Conservation (phyloP, 805 yeast species). For the Starmerella geochares region DNA sequence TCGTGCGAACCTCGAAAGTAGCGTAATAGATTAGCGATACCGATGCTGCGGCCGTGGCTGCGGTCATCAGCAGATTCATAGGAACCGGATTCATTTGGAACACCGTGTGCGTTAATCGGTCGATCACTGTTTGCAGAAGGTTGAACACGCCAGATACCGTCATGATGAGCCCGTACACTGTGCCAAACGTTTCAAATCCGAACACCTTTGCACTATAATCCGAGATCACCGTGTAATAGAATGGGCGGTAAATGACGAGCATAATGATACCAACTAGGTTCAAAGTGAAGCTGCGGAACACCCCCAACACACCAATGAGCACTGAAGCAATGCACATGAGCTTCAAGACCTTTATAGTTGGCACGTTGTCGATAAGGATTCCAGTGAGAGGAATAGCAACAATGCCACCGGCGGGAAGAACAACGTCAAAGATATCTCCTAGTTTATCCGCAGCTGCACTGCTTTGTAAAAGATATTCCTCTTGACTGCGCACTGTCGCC, state of each 20-base stretch:
- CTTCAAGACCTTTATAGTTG: constrained; percentile 47
- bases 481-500: constrained; percentile 79
- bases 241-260: constrained; percentile 77
- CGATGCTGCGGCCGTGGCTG: constrained; percentile 31
- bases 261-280: constrained; percentile 61
- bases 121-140: constrained; percentile 59
- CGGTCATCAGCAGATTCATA: constrained; percentile 49
- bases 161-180: constrained; percentile 78
- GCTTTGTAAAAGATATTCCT: constrained; percentile 51
- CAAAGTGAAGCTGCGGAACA: constrained; percentile 40
- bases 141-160: constrained; percentile 76
- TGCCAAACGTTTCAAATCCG: constrained; percentile 86
- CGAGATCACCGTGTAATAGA: constrained; percentile 84
- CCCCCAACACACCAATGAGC: constrained; percentile 60
- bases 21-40: constrained; percentile 3
- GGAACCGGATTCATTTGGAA: constrained; percentile 74
- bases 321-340: constrained; percentile 45
- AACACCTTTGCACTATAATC: constrained; percentile 88
- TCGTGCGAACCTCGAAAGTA: not conserved
- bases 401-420: constrained; percentile 81
- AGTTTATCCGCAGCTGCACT: constrained; percentile 43
- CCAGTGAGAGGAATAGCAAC: constrained; percentile 84
- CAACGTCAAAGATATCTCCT: constrained; percentile 72
- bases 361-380: constrained; percentile 58
- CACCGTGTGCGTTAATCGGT: constrained; percentile 54